These are phyloP conservation scores for Micractinium sp. DNA, from an alignment of 139 green algal species.

Conservation along the genomic window DNA sequence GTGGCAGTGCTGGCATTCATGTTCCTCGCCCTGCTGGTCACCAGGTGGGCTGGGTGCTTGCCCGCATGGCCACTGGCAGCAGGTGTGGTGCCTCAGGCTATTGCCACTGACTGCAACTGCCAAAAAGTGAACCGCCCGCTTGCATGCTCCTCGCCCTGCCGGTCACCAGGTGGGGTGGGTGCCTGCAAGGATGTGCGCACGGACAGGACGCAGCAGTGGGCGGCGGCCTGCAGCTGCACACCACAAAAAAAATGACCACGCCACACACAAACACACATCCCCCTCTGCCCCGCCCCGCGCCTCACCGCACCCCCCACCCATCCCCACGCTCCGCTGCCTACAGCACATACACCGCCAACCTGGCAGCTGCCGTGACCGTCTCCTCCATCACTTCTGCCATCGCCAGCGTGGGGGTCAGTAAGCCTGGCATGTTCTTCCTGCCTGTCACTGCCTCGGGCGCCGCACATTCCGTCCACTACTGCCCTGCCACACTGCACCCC, in stretches of 20 bases:
- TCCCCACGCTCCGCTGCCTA: neutral
- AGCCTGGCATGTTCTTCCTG: neutral
- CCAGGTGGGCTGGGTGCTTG: neutral
- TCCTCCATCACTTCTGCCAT: neutral
- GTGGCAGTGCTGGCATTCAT: slow-evolving; percentile 11
- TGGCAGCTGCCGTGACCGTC: neutral
- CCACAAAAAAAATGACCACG: neutral
- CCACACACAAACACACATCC: neutral
- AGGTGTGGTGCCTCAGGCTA: too few species aligned
- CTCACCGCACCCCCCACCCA: too few species aligned
- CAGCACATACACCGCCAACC: slow-evolving; percentile 14
- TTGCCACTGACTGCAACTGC: too few species aligned
- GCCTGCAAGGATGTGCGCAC: too few species aligned
- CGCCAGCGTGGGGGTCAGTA: neutral
- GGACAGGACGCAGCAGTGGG: too few species aligned
- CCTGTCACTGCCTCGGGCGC: neutral
- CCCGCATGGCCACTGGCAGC: too few species aligned
- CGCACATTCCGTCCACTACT: neutral
- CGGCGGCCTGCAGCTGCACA: neutral
- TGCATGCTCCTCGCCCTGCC: neutral
- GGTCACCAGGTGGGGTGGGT: neutral
- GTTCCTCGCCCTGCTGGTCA: slow-evolving; percentile 8
- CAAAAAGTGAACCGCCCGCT: neutral
- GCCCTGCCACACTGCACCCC: too few species aligned
- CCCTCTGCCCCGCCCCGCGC: neutral